These are phyloP conservation scores for Zelopaecilomyces penicillatus DNA, from an alignment of 2,329 filamentous ascomycete species.

Conservation along the genomic window DNA sequence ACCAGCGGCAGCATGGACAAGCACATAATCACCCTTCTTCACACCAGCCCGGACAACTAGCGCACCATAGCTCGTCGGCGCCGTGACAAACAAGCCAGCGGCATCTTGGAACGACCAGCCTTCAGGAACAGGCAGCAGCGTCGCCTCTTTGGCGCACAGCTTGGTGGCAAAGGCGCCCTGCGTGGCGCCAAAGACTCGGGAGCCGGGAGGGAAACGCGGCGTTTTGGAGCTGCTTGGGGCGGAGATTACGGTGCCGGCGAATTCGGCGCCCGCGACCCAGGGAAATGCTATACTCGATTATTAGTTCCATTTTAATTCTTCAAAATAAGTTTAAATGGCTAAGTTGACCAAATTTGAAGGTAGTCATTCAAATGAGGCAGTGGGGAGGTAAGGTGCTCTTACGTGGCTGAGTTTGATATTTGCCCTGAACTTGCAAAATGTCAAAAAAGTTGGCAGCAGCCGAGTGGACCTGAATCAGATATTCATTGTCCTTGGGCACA, in stretches of 20 bases:
- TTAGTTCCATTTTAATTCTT: neutral
- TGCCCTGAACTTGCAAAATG: constrained; percentile 86
- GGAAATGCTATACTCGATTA: constrained; percentile 51
- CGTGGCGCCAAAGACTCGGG: constrained; percentile 75
- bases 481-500: constrained; percentile 61
- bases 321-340: neutral
- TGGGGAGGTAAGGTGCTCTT: constrained; percentile 12
- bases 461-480: constrained; percentile 79
- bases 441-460: constrained; percentile 96
- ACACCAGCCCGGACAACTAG: constrained; percentile 71
- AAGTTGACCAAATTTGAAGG: no score
- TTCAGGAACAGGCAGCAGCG: constrained; percentile 64
- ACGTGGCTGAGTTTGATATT: constrained; percentile 87
- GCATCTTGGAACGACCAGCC: constrained; percentile 81
- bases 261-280: constrained; percentile 82
- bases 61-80: constrained; percentile 80
- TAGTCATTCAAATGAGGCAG: no score
- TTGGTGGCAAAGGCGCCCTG: constrained; percentile 84
- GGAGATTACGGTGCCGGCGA: constrained; percentile 68
- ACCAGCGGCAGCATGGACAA: constrained; percentile 87
- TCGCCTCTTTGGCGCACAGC: constrained; percentile 56
- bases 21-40: constrained; percentile 73
- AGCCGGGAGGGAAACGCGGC: constrained; percentile 62
- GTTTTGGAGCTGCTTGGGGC: constrained; percentile 45
- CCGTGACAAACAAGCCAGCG: constrained; percentile 84